These are phyloP conservation scores for Tetragonia tetragonoides DNA, from an alignment of 148 eudicot genomes.

Conservation along the genomic window DNA sequence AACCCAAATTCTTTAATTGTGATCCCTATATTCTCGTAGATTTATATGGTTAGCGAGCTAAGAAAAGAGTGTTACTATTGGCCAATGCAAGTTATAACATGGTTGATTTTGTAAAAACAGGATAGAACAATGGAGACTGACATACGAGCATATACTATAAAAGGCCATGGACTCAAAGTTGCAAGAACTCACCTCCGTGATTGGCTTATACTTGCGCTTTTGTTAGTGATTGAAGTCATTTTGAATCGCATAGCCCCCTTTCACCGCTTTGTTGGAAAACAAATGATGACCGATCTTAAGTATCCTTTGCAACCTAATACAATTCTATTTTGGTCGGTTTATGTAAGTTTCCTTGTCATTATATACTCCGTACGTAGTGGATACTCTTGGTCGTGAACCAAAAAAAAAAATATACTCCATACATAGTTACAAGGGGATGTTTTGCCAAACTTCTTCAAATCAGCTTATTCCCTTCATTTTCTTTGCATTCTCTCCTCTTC, in stretches of 20 bases:
- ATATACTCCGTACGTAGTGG: no score
- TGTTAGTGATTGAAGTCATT: constrained; percentile 38
- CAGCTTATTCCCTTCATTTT: no score
- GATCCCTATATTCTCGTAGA: no score
- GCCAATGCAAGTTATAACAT: neutral
- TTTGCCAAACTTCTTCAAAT: no score
- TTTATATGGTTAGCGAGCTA: no score
- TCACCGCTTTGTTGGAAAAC: constrained; percentile 73
- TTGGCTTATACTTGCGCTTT: constrained; percentile 64
- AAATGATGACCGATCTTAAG: constrained; percentile 74
- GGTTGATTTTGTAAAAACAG: constrained; percentile 15
- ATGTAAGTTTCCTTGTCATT: constrained; percentile 36
- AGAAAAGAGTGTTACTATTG: no score
- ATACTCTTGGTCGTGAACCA: no score
- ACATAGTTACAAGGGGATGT: no score
- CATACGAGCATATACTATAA: constrained; percentile 50
- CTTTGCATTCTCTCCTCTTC: no score
- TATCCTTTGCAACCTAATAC: constrained; percentile 69
- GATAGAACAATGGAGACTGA: constrained; percentile 30
- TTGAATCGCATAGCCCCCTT: constrained; percentile 60
- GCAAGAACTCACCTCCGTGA: constrained; percentile 71
- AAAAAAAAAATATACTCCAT: no score
- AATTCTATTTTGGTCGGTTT: constrained; percentile 76
- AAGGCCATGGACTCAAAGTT: constrained; percentile 55
- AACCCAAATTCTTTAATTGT: no score